Base-by-base conservation (phyloP, 805 yeast species). In the Tetrapisispora fleetii region DNA sequence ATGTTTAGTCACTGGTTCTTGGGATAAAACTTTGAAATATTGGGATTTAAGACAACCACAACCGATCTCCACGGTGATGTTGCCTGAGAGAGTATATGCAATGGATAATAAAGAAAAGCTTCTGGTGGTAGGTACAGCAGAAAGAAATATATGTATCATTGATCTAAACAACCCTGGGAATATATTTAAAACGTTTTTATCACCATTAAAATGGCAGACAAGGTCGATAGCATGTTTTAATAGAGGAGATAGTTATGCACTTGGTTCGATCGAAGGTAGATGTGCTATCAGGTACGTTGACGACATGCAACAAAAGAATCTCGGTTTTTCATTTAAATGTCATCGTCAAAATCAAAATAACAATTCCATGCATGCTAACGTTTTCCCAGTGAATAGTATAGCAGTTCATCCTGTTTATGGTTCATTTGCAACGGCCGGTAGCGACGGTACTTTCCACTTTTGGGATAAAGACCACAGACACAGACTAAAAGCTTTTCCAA, bases 381-480 rank as follows among this genome's bases (percentile, higher is more conserved):
- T 91, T 32, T 91, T 82, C 63, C 70, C 96, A 1, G 81, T 93
- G 40, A 87, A 89, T 64, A 74, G 85, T 45, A 83, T 93, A 43
- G 72, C 78, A 8, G 87, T 90, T 73, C 97, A 93, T 62, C 98
- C 98, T 4, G 71, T 78, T 14, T 81, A 82, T 66, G 96, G 96
- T 40, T 89, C 98, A 1, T 84, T 93, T 67, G 81, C 83, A 45
- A 93, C 99, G 5, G 93, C 95, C 1, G 98, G 99, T 13, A 77
- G 93, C 22, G 99, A 93, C 67, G 99, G 99, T 21, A 75, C 90
- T 14, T 83, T 90, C 71, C 82, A 89, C 58, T 84, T 87, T 71
- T 93, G 99, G 99, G 98, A 93, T 66, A 88, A 87, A 66, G 95
- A 88, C 58, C 84, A 93, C 47, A 80, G 83, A 63, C 95, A 85